These are phyloP conservation scores for Glycine tomentella DNA, from an alignment of 306 rosid genomes.

Conservation along the genomic window DNA sequence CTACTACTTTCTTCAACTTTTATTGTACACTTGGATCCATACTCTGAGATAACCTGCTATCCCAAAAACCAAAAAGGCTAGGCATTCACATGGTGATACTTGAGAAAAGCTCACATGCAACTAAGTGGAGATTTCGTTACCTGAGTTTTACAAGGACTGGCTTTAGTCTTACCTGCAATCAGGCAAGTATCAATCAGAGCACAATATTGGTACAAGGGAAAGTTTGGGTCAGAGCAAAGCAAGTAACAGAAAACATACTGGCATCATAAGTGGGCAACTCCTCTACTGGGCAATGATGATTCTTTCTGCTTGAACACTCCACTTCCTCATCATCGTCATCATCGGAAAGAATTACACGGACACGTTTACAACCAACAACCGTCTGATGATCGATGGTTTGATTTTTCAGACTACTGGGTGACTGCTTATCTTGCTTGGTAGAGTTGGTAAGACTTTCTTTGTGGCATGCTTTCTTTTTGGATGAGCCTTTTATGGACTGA, in stretches of 20 bases:
- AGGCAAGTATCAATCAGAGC: slow-evolving; percentile 48
- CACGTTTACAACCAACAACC: slow-evolving; percentile 66
- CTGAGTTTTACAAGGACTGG: slow-evolving; percentile 58
- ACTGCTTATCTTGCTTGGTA: slow-evolving; percentile 43
- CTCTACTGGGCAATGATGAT: slow-evolving; percentile 47
- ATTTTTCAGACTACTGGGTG: slow-evolving; percentile 58
- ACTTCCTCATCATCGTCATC: slow-evolving; percentile 59
- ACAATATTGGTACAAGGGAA: slow-evolving; percentile 30
- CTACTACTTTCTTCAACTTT: slow-evolving; percentile 75
- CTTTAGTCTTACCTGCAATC: slow-evolving; percentile 65
- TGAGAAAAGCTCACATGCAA: slow-evolving; percentile 26
- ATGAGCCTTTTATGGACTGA: slow-evolving; percentile 54
- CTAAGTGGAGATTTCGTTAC: slow-evolving; percentile 52
- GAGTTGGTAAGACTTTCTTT: slow-evolving; percentile 47
- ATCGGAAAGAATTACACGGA: slow-evolving; percentile 73
- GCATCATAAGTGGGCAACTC: slow-evolving; percentile 60
- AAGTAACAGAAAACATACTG: slow-evolving; percentile 61
- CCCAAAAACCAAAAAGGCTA: slow-evolving; percentile 46
- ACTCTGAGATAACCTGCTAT: slow-evolving; percentile 65
- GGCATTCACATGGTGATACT: slow-evolving; percentile 37
- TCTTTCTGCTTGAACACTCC: slow-evolving; percentile 56
- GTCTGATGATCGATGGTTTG: slow-evolving; percentile 52
- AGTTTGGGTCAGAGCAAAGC: slow-evolving; percentile 44
- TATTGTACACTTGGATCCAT: slow-evolving; percentile 56
- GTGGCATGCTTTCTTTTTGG: slow-evolving; percentile 52